Evolutionary conservation across 2,329 filamentous ascomycete genomes (phyloP).

Genomic region (Triangularia verruculosa): DNA sequence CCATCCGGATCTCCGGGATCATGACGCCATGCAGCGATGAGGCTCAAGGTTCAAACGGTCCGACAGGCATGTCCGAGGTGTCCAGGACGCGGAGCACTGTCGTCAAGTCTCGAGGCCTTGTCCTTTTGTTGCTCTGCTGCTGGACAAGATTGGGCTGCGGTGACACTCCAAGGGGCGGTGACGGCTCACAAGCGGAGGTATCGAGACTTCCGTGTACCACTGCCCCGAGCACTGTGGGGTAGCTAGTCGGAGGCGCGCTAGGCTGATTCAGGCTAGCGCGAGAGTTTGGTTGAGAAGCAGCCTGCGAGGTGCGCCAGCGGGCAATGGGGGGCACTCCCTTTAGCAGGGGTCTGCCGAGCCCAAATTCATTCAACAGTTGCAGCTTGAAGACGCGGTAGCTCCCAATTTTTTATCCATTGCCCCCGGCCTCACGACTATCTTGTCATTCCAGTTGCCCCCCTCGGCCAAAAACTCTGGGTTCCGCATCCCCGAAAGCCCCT

Average conservation of each 20-base stretch:
- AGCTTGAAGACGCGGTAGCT: constrained; percentile 19
- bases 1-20: neutral
- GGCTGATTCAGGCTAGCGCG: constrained; percentile 17
- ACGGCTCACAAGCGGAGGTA: constrained; percentile 13
- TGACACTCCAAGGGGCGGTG: neutral
- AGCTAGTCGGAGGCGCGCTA: constrained; percentile 18
- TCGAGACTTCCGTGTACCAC: constrained; percentile 19
- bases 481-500: constrained; percentile 12
- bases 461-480: constrained; percentile 8
- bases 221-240: constrained; percentile 21
- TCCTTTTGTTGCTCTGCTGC: neutral
- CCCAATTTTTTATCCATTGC: constrained; percentile 22
- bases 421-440: constrained; percentile 19
- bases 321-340: constrained; percentile 17
- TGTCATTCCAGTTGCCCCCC: constrained; percentile 12
- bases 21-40: constrained; percentile 6
- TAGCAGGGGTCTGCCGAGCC: constrained; percentile 18
- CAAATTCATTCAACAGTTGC: constrained; percentile 31
- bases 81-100: neutral
- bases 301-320: constrained; percentile 17
- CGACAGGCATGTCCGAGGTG: neutral
- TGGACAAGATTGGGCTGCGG: neutral
- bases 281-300: constrained; percentile 29
- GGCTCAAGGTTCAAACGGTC: constrained; percentile 1
- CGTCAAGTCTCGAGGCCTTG: constrained; percentile 1